Evolutionary conservation across 306 rosid genomes (phyloP).

Genomic region (Fragaria ananassa): DNA sequence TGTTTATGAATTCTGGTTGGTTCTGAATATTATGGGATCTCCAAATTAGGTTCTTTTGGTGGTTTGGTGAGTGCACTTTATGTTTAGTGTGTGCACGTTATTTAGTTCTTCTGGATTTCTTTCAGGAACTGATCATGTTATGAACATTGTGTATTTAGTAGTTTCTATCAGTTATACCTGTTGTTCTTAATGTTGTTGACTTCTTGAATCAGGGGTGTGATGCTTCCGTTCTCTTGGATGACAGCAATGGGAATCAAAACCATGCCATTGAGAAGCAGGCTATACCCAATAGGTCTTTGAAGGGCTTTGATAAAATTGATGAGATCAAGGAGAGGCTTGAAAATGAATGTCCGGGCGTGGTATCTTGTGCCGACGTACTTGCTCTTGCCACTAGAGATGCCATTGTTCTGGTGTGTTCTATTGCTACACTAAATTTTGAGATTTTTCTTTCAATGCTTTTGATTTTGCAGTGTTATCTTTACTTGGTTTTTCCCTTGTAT

Average conservation of each 20-base stretch:
- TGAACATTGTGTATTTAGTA: not conserved
- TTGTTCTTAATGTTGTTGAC: not conserved
- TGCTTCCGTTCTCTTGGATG: slow-evolving; percentile 52
- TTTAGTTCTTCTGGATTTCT: not conserved
- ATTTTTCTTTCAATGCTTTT: not conserved
- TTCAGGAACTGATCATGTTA: not conserved
- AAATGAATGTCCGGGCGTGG: slow-evolving; percentile 37
- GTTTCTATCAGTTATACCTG: not conserved
- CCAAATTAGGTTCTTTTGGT: not conserved
- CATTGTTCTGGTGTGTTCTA: slow-evolving; percentile 32
- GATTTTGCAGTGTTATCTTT: not conserved
- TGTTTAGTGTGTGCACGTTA: not conserved
- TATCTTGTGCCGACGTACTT: slow-evolving; percentile 45
- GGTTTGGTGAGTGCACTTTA: not conserved
- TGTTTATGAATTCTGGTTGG: not conserved
- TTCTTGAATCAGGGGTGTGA: slow-evolving; percentile 42
- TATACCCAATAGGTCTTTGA: slow-evolving; percentile 54
- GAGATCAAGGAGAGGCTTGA: slow-evolving; percentile 41
- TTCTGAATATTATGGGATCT: not conserved
- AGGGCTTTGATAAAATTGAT: slow-evolving; percentile 35
- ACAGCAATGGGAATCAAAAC: slow-evolving; percentile 38
- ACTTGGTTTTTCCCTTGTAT: not conserved
- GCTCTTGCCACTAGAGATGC: slow-evolving; percentile 47
- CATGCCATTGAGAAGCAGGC: slow-evolving; percentile 63
- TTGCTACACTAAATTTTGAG: slow-evolving; percentile 1